Conservation (phyloP, 805 yeast genomes). For the Saccharomycopsis selenospora region DNA sequence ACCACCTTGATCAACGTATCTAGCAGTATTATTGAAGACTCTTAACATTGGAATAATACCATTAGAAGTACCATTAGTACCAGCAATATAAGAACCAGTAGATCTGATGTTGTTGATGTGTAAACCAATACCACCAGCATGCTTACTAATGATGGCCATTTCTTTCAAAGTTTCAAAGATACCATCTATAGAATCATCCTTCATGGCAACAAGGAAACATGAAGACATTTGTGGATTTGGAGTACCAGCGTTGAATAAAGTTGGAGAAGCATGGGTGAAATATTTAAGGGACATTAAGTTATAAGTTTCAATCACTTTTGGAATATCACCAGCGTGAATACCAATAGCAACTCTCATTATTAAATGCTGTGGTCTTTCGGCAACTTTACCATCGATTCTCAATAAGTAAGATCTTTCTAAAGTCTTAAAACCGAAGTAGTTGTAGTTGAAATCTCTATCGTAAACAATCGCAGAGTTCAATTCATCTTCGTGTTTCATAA, state of each 20-base stretch:
- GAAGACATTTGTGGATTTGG: conserved; percentile 81
- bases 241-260: conserved; percentile 90
- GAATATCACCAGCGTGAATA: conserved; percentile 66
- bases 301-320: conserved; percentile 71
- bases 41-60: conserved; percentile 96
- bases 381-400: conserved; percentile 53
- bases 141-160: conserved; percentile 84
- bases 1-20: conserved; percentile 98
- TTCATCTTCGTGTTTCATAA: conserved; percentile 53
- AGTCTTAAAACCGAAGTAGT: conserved; percentile 91
- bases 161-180: conserved; percentile 84
- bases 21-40: conserved; percentile 91
- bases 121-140: conserved; percentile 94
- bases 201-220: conserved; percentile 86
- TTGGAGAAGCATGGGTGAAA: conserved; percentile 94
- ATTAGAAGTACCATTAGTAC: conserved; percentile 86
- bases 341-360: conserved; percentile 90
- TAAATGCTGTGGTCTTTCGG: conserved; percentile 89
- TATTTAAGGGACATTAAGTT: conserved; percentile 78
- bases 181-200: conserved; percentile 93
- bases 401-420: conserved; percentile 79
- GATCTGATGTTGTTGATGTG: conserved; percentile 84
- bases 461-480: conserved; percentile 68
- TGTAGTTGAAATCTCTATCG: conserved; percentile 69
- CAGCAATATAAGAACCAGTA: conserved; percentile 80